Conservation (phyloP, 139 green algal species). For the Yamagishiella unicocca region DNA sequence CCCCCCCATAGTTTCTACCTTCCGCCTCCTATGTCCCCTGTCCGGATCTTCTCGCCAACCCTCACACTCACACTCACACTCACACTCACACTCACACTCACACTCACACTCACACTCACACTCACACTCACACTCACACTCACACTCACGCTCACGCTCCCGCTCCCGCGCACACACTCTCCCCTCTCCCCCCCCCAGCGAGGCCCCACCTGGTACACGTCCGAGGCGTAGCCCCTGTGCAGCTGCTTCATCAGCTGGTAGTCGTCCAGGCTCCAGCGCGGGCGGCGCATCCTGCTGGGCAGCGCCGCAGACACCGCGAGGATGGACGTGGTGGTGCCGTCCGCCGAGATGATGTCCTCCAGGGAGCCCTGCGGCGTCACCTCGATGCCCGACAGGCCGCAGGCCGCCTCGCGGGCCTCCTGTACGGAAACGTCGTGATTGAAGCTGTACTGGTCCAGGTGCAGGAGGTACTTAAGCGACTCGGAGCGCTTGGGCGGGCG, state of each 20-base stretch:
- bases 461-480: conserved; percentile 45
- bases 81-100: no score
- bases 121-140: no score
- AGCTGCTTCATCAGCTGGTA: conserved; percentile 57
- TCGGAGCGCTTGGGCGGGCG: conserved; percentile 32
- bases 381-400: background rate
- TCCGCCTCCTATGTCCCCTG: background rate
- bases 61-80: no score
- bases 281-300: conserved; percentile 47
- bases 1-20: no score
- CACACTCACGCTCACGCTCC: no score
- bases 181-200: background rate
- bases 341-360: conserved; percentile 33
- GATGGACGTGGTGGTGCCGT: conserved; percentile 27
- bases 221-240: conserved; percentile 53
- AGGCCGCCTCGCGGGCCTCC: conserved; percentile 17
- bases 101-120: no score
- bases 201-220: conserved; percentile 47
- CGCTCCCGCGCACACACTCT: background rate
- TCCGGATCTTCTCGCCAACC: no score
- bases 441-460: conserved; percentile 49
- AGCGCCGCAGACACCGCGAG: conserved; percentile 46
- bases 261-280: conserved; percentile 46
- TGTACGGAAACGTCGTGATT: conserved; percentile 45
- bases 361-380: conserved; percentile 12